Conservation (phyloP, 441 rosid species). For the Arabidopsis hybrid region DNA sequence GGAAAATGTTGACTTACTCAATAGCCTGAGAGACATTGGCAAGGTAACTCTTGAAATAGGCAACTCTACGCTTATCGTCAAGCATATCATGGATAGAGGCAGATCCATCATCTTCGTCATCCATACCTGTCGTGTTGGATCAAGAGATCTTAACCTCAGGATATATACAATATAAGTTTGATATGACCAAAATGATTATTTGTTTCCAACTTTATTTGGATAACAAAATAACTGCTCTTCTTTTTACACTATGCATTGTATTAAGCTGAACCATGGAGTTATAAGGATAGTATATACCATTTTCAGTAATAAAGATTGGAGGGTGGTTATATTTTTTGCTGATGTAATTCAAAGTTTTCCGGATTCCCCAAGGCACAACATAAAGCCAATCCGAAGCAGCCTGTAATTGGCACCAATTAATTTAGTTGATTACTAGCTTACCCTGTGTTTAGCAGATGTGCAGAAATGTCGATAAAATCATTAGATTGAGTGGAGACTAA, state of each 20-base stretch:
- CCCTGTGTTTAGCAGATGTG: slow-evolving; percentile 1
- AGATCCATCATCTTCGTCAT: slow-evolving; percentile 73
- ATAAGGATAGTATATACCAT: slow-evolving; percentile 55
- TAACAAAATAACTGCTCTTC: neutral
- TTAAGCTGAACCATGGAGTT: neutral
- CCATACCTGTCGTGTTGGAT: slow-evolving; percentile 71
- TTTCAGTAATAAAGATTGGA: slow-evolving; percentile 74
- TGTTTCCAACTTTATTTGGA: neutral
- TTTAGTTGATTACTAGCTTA: slow-evolving; percentile 29
- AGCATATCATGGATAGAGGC: slow-evolving; percentile 76
- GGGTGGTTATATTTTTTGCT: slow-evolving; percentile 67
- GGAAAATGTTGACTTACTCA: slow-evolving; percentile 52
- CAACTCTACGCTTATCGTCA: slow-evolving; percentile 79
- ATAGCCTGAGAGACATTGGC: slow-evolving; percentile 75
- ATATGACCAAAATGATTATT: neutral
- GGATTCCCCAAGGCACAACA: slow-evolving; percentile 93
- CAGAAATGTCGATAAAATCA: slow-evolving; percentile 8
- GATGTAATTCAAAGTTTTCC: slow-evolving; percentile 73
- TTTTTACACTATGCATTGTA: slow-evolving; percentile 13
- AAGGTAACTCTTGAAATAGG: slow-evolving; percentile 71
- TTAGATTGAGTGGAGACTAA: neutral
- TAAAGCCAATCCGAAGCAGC: slow-evolving; percentile 97
- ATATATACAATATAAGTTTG: neutral
- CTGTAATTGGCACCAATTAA: slow-evolving; percentile 54
- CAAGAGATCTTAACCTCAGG: slow-evolving; percentile 13